phyloP scores from a whole-genome alignment of 208 protist species.

The Strigomonas culicis region DNA sequence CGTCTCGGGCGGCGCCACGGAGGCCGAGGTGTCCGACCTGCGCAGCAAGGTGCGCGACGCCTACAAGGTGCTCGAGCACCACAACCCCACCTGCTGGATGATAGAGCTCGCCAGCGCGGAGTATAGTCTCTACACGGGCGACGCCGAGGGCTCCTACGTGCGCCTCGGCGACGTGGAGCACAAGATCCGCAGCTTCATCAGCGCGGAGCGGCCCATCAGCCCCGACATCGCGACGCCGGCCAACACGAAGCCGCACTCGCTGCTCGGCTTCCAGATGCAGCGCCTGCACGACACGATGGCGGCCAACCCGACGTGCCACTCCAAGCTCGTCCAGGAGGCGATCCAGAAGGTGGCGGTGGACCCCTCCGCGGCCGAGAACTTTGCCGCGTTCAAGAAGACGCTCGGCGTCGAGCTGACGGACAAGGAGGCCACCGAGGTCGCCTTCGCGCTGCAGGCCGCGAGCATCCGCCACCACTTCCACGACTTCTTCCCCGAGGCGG shows the following conservation, averaged over 20 bases:
- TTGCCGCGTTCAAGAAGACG: conserved; percentile 51
- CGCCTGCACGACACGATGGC: conserved; percentile 32
- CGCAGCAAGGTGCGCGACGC: conserved; percentile 45
- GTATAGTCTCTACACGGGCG: conserved; percentile 74
- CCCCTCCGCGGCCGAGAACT: conserved; percentile 18
- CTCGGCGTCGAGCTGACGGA: conserved; percentile 53
- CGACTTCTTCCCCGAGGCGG: conserved; percentile 62
- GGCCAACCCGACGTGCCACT: conserved; percentile 26
- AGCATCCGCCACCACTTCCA: conserved; percentile 77
- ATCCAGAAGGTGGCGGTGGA: conserved; percentile 44
- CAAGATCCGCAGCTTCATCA: conserved; percentile 52
- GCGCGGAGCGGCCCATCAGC: conserved; percentile 24
- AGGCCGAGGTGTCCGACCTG: conserved; percentile 70
- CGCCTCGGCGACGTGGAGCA: conserved; percentile 50
- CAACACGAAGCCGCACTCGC: conserved; percentile 60
- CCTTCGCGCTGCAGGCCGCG: conserved; percentile 52
- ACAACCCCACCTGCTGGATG: conserved; percentile 73
- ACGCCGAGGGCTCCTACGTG: conserved; percentile 49
- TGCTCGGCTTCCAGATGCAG: conserved; percentile 58
- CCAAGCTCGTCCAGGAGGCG: conserved; percentile 42
- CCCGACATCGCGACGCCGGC: conserved; percentile 41
- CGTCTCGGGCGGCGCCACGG: conserved; percentile 70
- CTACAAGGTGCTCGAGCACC: conserved; percentile 53
- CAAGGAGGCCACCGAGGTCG: conserved; percentile 70
- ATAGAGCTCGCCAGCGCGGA: conserved; percentile 67